phyloP scores from a whole-genome alignment of 192 early-diverging fungal genomes.

The Coemansia brasiliensis region DNA sequence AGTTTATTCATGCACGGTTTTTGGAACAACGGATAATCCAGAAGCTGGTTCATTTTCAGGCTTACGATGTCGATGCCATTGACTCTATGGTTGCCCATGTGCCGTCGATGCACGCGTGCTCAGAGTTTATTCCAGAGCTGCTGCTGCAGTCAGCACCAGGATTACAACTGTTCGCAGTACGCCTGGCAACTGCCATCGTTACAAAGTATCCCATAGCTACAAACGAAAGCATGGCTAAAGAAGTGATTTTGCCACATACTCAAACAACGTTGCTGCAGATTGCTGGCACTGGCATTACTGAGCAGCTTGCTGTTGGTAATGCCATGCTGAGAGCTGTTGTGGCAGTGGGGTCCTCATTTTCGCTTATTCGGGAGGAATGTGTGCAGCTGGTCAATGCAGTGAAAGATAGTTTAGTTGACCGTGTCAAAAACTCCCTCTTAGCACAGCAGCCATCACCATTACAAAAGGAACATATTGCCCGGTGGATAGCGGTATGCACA shows the following conservation, averaged over 20 bases:
- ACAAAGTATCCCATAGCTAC: conserved; percentile 44
- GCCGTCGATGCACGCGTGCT: conserved; percentile 64
- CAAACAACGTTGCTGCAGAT: conserved; percentile 44
- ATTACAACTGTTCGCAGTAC: conserved; percentile 44
- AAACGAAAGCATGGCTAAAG: conserved; percentile 47
- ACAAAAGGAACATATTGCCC: conserved; percentile 5
- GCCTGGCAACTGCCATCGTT: conserved; percentile 38
- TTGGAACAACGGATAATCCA: conserved; percentile 58
- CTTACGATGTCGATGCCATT: conserved; percentile 57
- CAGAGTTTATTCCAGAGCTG: conserved; percentile 62
- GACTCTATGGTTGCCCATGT: conserved; percentile 60
- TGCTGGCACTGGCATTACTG: conserved; percentile 18
- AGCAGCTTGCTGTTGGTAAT: conserved; percentile 34
- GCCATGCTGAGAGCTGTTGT: conserved; percentile 39
- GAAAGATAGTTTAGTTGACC: conserved; percentile 15
- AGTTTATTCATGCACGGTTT: conserved; percentile 63
- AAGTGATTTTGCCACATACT: conserved; percentile 49
- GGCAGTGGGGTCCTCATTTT: conserved; percentile 17
- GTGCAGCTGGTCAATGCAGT: conserved; percentile 18
- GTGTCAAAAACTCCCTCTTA: neutral
- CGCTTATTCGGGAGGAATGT: conserved; percentile 27
- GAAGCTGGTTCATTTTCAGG: conserved; percentile 64
- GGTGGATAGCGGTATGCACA: neutral
- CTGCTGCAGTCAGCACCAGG: conserved; percentile 43
- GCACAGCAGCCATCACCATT: neutral